Conservation (phyloP, 2,329 filamentous ascomycete species). For the Davidsoniella eucalypti region DNA sequence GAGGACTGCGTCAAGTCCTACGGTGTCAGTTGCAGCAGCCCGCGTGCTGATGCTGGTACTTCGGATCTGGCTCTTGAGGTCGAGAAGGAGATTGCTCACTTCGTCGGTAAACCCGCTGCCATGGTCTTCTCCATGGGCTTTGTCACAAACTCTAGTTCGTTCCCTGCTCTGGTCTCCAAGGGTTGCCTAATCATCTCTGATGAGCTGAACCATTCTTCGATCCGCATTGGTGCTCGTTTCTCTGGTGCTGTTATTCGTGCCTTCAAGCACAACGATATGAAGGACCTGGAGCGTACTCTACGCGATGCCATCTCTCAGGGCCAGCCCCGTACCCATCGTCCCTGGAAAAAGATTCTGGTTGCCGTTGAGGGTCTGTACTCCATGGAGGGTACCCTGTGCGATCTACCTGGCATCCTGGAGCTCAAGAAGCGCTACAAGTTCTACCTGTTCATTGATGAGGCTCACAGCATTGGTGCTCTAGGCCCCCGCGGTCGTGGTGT, state of each 20-base stretch:
- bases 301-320: slow-evolving; percentile 91
- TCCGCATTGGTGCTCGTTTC: slow-evolving; percentile 83
- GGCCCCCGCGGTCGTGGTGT: slow-evolving; percentile 81
- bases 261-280: slow-evolving; percentile 97
- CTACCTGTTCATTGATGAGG: slow-evolving; percentile 87
- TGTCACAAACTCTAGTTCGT: slow-evolving; percentile 83
- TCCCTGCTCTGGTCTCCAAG: slow-evolving; percentile 82
- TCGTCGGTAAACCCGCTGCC: slow-evolving; percentile 83
- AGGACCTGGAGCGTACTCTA: slow-evolving; percentile 66
- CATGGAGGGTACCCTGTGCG: slow-evolving; percentile 98
- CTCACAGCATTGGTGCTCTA: slow-evolving; percentile 86
- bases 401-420: slow-evolving; percentile 73
- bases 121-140: slow-evolving; percentile 99
- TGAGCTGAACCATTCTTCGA: slow-evolving; percentile 94
- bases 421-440: slow-evolving; percentile 97
- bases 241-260: slow-evolving; percentile 90
- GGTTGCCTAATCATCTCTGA: slow-evolving; percentile 91
- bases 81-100: slow-evolving; percentile 73
- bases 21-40: slow-evolving; percentile 67
- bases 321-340: slow-evolving; percentile 92
- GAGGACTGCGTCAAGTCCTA: slow-evolving; percentile 76
- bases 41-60: slow-evolving; percentile 70
- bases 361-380: slow-evolving; percentile 96
- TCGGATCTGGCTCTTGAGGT: slow-evolving; percentile 78
- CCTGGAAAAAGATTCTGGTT: slow-evolving; percentile 98